phyloP scores from a whole-genome alignment of 2,329 filamentous ascomycete species.

The Phaeophleospora eucalypticola region DNA sequence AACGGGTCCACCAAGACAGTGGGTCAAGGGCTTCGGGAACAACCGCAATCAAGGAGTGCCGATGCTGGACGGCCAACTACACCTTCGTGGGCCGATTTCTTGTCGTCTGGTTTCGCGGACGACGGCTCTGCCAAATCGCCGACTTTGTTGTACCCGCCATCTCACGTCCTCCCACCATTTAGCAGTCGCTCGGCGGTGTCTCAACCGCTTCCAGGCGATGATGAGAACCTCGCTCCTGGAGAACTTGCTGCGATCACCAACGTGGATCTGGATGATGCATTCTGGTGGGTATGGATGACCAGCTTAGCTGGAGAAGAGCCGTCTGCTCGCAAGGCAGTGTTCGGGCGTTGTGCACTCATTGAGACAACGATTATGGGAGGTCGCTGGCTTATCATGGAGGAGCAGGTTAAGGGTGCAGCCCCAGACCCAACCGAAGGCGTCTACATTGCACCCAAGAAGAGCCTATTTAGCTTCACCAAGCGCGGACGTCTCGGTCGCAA shows the following conservation, averaged over 20 bases:
- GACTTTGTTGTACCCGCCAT: constrained; percentile 75
- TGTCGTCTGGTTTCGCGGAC: constrained; percentile 88
- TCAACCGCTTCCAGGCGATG: constrained; percentile 48
- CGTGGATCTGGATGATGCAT: constrained; percentile 86
- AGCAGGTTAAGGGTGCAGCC: constrained; percentile 90
- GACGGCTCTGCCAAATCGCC: constrained; percentile 51
- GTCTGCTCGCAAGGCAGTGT: constrained; percentile 78
- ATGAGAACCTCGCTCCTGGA: constrained; percentile 74
- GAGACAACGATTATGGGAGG: constrained; percentile 79
- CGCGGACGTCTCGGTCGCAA: constrained; percentile 66
- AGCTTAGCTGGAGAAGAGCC: constrained; percentile 91
- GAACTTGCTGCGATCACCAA: constrained; percentile 88
- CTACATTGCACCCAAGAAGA: constrained; percentile 93
- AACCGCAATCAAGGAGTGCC: constrained; percentile 62
- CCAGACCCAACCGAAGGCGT: constrained; percentile 78
- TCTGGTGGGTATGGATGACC: constrained; percentile 99
- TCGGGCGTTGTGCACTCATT: constrained; percentile 86
- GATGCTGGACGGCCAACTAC: constrained; percentile 80
- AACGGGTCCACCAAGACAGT: constrained; percentile 22
- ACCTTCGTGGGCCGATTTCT: constrained; percentile 96
- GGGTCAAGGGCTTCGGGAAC: constrained; percentile 56
- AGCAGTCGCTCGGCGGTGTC: constrained; percentile 18
- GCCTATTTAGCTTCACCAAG: constrained; percentile 71
- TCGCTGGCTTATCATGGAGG: constrained; percentile 91
- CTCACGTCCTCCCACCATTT: constrained; percentile 86